phyloP scores from a whole-genome alignment of 1,284 basidiomycete genomes.

The Cystobasidiaceae sp. region DNA sequence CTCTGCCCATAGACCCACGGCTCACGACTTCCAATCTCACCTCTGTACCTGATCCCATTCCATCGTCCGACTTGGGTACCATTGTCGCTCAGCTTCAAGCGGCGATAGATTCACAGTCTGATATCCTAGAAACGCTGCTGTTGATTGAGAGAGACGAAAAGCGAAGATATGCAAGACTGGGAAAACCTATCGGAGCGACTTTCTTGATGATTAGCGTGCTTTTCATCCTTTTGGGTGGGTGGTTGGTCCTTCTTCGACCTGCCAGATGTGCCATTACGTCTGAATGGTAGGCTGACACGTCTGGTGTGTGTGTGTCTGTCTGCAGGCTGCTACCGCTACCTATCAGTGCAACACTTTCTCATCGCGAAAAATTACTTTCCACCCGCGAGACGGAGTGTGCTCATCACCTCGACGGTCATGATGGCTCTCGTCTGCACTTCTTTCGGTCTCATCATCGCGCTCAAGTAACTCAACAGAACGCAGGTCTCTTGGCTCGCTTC shows the following conservation, averaged over 20 bases:
- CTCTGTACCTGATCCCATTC: background rate
- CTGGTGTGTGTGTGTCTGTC: too few species aligned
- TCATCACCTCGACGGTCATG: background rate
- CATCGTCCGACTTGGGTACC: background rate
- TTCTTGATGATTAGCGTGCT: slow-evolving; percentile 23
- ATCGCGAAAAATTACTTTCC: slow-evolving; percentile 19
- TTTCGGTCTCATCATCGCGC: slow-evolving; percentile 4
- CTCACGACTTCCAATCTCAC: background rate
- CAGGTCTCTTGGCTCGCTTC: background rate
- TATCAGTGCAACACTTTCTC: slow-evolving; percentile 21
- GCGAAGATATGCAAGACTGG: background rate
- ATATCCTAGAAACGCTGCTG: background rate
- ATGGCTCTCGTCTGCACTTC: background rate
- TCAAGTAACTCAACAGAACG: background rate
- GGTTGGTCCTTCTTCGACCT: too few species aligned
- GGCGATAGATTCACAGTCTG: background rate
- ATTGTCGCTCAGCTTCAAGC: slow-evolving; percentile 3
- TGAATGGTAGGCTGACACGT: too few species aligned
- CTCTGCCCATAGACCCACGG: background rate
- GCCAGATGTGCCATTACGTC: too few species aligned
- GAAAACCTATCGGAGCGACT: slow-evolving; percentile 31
- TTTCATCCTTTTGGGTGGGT: slow-evolving; percentile 22
- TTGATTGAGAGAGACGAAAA: background rate
- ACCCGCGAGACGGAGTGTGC: slow-evolving; percentile 7
- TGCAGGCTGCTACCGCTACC: slow-evolving; percentile 16